Conservation (phyloP, 305 asterid genomes). For the Rubia occidens region DNA sequence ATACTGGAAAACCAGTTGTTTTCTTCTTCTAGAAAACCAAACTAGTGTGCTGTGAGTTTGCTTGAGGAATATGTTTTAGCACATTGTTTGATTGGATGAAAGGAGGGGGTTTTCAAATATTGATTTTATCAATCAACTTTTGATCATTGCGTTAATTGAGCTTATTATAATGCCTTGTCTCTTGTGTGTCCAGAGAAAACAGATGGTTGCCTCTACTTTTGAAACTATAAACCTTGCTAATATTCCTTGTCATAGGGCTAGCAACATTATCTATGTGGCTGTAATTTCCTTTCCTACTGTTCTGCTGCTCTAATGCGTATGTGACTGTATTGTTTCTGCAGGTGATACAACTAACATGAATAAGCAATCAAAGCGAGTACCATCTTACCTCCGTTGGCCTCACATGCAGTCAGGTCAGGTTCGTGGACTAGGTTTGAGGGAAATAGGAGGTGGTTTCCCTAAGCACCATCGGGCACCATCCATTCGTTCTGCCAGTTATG, state of each 20-base stretch:
- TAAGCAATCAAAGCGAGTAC: constrained; percentile 41
- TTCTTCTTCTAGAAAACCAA: background rate
- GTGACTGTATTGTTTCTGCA: constrained; percentile 22
- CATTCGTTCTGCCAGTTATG: constrained; percentile 79
- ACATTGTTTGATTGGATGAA: background rate
- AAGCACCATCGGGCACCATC: constrained; percentile 96
- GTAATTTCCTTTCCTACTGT: background rate
- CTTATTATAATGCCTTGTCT: background rate
- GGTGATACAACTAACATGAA: constrained; percentile 53
- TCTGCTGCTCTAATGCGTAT: background rate
- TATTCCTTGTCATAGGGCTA: background rate
- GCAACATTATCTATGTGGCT: background rate
- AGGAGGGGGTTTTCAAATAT: background rate
- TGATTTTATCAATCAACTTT: background rate
- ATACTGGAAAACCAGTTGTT: background rate
- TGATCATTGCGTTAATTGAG: background rate
- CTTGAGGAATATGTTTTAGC: background rate
- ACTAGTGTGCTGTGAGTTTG: background rate
- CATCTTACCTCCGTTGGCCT: constrained; percentile 89
- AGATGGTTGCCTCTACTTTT: constrained; percentile 7
- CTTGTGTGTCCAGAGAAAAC: background rate
- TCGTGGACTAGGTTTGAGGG: constrained; percentile 88
- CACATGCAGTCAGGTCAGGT: constrained; percentile 95
- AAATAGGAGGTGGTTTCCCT: constrained; percentile 96
- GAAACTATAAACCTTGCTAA: background rate